Percentiles rank a stretch among this genome's conserved stretches.
Evolutionary conservation across 805 yeast species (phyloP).

Genomic region (Cyberlindnera suaveolens): DNA sequence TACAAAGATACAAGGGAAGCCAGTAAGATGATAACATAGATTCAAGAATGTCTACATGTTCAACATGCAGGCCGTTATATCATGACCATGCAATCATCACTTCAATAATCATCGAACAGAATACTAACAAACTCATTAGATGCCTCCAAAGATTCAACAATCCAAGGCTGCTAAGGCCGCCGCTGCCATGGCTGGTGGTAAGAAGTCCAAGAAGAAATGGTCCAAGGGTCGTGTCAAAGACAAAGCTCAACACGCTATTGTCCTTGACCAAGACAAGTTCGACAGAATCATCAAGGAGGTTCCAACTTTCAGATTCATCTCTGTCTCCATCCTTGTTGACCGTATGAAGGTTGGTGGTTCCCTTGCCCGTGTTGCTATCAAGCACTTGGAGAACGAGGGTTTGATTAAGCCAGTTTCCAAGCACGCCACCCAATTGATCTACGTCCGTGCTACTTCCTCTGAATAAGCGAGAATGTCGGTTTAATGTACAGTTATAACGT

Average conservation of each 20-base stretch:
- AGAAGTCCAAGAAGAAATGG: conserved; percentile 99
- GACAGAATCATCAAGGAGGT: conserved; percentile 99
- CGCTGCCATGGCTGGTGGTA: conserved; percentile 99
- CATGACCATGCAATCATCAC: neutral
- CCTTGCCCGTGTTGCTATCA: conserved; percentile 95
- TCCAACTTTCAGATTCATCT: conserved; percentile 97
- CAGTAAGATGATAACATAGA: no score
- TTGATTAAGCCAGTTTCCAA: conserved; percentile 87
- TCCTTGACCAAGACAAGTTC: conserved; percentile 96
- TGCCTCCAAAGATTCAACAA: conserved; percentile 99
- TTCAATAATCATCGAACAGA: neutral
- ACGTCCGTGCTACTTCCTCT: conserved; percentile 74
- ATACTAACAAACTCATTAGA: conserved; percentile 33
- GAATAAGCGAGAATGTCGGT: conserved; percentile 33
- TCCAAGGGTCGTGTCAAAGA: conserved; percentile 99
- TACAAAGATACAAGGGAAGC: no score
- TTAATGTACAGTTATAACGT: conserved; percentile 25
- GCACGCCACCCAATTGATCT: conserved; percentile 96
- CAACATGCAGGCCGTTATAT: neutral
- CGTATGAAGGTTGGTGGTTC: conserved; percentile 99
- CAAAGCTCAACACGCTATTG: conserved; percentile 97
- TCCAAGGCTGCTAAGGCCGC: conserved; percentile 99
- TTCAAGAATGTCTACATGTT: no score
- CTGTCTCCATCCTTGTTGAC: conserved; percentile 97
- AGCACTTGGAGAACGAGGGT: conserved; percentile 93